Percentiles rank a stretch among this genome's conserved stretches.
Evolutionary conservation across 1,139 yeast genomes (phyloP).

Genomic region (Kodamaea ohmeri): DNA sequence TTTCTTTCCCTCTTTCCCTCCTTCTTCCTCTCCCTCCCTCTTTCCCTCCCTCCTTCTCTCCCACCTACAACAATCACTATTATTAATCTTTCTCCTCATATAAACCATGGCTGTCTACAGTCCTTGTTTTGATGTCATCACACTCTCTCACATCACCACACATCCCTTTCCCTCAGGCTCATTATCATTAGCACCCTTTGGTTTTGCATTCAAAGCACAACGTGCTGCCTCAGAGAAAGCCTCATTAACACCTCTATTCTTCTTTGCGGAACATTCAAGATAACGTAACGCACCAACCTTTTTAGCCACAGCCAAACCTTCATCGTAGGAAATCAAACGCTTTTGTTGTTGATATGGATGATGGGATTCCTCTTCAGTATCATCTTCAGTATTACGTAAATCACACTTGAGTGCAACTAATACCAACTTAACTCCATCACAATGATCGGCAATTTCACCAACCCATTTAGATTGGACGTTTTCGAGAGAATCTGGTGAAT

Average conservation of each 20-base stretch:
- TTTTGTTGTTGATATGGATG: slow-evolving; percentile 28
- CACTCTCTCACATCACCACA: slow-evolving; percentile 32
- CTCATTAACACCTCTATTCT: slow-evolving; percentile 92
- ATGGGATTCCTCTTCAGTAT: slow-evolving; percentile 34
- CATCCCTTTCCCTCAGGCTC: slow-evolving; percentile 45
- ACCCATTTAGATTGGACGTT: slow-evolving; percentile 94
- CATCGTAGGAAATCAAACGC: slow-evolving; percentile 71
- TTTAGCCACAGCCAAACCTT: slow-evolving; percentile 83
- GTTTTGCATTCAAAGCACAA: slow-evolving; percentile 88
- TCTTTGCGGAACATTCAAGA: slow-evolving; percentile 91
- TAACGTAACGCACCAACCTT: slow-evolving; percentile 81
- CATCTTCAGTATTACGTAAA: slow-evolving; percentile 53
- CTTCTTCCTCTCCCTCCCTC: too few species aligned
- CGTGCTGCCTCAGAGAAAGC: slow-evolving; percentile 97
- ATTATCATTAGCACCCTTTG: slow-evolving; percentile 66
- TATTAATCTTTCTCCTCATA: too few species aligned
- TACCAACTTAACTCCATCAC: slow-evolving; percentile 93
- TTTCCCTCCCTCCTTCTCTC: too few species aligned
- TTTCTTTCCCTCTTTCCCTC: too few species aligned
- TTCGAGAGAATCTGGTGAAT: slow-evolving; percentile 89
- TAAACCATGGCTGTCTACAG: too few species aligned
- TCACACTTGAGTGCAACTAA: slow-evolving; percentile 95
- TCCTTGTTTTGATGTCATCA: not conserved
- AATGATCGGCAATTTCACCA: slow-evolving; percentile 92
- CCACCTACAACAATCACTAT: too few species aligned